phyloP scores from a whole-genome alignment of 2,329 filamentous ascomycete species.

The Cladophialophora exuberans region DNA sequence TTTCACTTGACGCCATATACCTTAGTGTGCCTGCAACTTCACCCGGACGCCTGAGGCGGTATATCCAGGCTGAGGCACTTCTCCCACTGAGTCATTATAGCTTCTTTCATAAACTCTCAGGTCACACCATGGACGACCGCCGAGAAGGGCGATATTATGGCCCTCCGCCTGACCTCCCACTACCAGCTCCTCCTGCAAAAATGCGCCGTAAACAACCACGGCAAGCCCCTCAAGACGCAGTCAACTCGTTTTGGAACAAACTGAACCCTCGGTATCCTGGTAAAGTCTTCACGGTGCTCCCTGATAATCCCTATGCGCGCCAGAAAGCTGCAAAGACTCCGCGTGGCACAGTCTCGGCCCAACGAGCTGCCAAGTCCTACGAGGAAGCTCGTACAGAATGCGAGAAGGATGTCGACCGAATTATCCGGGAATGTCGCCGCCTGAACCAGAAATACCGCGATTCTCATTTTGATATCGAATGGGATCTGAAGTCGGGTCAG shows the following conservation, averaged over 20 bases:
- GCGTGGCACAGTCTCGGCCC: slow-evolving; percentile 56
- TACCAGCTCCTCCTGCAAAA: slow-evolving; percentile 9
- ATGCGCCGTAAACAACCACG: slow-evolving; percentile 31
- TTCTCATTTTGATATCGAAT: slow-evolving; percentile 83
- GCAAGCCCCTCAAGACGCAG: slow-evolving; percentile 63
- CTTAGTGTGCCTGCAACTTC: no score
- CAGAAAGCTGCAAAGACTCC: slow-evolving; percentile 61
- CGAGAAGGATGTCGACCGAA: slow-evolving; percentile 61
- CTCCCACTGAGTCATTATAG: no score
- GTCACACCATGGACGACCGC: slow-evolving; percentile 18
- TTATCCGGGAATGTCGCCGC: slow-evolving; percentile 67
- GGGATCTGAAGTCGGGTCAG: slow-evolving; percentile 66
- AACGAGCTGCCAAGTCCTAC: slow-evolving; percentile 68
- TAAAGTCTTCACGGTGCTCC: slow-evolving; percentile 72
- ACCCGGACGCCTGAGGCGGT: no score
- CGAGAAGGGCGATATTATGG: slow-evolving; percentile 19
- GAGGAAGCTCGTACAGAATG: slow-evolving; percentile 73
- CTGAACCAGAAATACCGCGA: slow-evolving; percentile 86
- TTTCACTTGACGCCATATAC: no score
- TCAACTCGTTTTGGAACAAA: slow-evolving; percentile 74
- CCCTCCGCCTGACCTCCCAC: slow-evolving; percentile 6
- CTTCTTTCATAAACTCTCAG: neutral
- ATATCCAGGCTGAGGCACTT: no score
- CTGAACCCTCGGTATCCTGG: slow-evolving; percentile 73
- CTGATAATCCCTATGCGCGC: slow-evolving; percentile 67